Conservation (phyloP, 163 green algal genomes). For the Picocystis sp. region DNA sequence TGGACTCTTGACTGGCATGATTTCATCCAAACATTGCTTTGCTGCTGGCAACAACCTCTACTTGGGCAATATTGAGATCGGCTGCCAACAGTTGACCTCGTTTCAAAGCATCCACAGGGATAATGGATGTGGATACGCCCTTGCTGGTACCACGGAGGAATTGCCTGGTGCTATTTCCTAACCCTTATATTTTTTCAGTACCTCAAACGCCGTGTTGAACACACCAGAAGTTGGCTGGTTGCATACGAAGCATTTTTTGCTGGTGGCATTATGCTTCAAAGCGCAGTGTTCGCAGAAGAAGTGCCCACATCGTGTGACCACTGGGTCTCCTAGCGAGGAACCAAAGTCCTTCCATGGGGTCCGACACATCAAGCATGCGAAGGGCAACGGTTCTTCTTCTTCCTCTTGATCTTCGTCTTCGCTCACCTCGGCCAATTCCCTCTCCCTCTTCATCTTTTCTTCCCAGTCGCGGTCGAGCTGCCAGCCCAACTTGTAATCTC, state of each 20-base stretch:
- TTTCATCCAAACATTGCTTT: too few species aligned
- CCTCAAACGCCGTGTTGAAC: slow-evolving; percentile 90
- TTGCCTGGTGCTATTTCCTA: too few species aligned
- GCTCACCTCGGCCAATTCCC: neutral
- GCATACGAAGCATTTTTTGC: slow-evolving; percentile 74
- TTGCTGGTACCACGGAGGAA: too few species aligned
- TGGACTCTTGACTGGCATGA: too few species aligned
- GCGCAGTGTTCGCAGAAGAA: slow-evolving; percentile 97
- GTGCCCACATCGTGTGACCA: slow-evolving; percentile 86
- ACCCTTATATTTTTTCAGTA: slow-evolving; percentile 55
- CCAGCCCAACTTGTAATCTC: slow-evolving; percentile 87
- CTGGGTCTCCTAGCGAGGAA: slow-evolving; percentile 35
- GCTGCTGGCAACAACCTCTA: too few species aligned
- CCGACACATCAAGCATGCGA: slow-evolving; percentile 91
- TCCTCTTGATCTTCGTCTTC: slow-evolving; percentile 27
- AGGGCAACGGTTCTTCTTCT: slow-evolving; percentile 76
- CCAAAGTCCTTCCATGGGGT: slow-evolving; percentile 50
- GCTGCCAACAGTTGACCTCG: too few species aligned
- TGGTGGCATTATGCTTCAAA: slow-evolving; percentile 57
- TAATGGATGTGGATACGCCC: too few species aligned
- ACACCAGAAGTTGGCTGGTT: slow-evolving; percentile 73
- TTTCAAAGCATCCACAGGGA: too few species aligned
- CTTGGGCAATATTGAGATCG: too few species aligned
- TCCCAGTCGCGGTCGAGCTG: slow-evolving; percentile 34
- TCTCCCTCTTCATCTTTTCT: slow-evolving; percentile 28